Evolutionary conservation across 2,329 filamentous ascomycete species (phyloP), one percentile per base, ranked within the genome.

Genomic region (Scorias spongiosa): DNA sequence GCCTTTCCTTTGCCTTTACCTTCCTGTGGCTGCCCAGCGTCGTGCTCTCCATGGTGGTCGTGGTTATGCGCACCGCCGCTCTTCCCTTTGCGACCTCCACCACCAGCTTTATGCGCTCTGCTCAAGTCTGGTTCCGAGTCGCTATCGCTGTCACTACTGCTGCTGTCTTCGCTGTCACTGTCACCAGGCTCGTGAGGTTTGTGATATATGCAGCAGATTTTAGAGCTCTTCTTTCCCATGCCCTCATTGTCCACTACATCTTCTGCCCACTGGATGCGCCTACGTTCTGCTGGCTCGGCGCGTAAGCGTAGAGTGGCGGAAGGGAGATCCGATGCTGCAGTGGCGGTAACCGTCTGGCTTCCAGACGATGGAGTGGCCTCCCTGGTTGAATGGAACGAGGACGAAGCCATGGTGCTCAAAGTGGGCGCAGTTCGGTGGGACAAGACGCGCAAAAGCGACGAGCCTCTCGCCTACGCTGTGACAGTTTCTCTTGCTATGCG

Each of bases 161-260:
- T 78, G 17, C 70, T 72, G 42, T 68, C 68, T 47, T 81, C 77
- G 51, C 78, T 76, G 51, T 81, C 87, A 29, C 84, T 91, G 62
- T 96, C 89, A 60, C 83, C 86, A 3, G 86, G 78, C 10, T 72
- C 76, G 52, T 81, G 83, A 6, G 86, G 80, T 48, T 83, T 83
- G 67, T 95, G 89, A 66, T 95, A 98, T 63, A 98, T 98, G 63
- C 91, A 98, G 73, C 91, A 98, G n/a, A 96, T 91, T 76, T 98
- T 98, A 14, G 85, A 93, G 51, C 78, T 89, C 68, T 96, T 98
- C 64, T 84, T 84, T 7, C 87, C 87, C 62, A 96, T 74, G 3
- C 86, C 86, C 64, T 98, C 91, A 58, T 98, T 98, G 65, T 98
- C 88, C 2, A 98, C 72, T 6, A 95, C 88, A 57, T 85, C 82